Conservation (phyloP, 2,329 filamentous ascomycete genomes). For the Alternaria brassicicola region DNA sequence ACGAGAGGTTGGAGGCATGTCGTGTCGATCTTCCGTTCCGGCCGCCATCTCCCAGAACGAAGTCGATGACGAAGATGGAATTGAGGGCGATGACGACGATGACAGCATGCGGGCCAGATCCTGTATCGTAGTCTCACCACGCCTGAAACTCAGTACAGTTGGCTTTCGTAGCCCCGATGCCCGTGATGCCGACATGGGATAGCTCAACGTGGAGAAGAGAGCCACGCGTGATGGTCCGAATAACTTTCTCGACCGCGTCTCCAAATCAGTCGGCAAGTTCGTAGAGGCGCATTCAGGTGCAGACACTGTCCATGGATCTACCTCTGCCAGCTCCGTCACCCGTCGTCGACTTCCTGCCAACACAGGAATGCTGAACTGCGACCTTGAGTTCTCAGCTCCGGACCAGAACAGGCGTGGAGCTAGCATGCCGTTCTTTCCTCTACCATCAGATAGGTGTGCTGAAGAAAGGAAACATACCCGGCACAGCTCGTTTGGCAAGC, state of each 20-base stretch:
- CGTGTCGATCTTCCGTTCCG: background rate
- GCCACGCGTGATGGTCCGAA: background rate
- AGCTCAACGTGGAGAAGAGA: background rate
- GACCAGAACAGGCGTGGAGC: background rate
- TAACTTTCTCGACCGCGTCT: background rate
- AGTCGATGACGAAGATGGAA: background rate
- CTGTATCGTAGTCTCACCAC: background rate
- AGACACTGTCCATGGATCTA: background rate
- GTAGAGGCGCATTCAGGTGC: background rate
- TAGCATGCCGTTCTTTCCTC: background rate
- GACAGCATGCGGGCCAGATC: background rate
- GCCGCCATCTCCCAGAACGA: background rate
- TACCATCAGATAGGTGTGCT: rapidly evolving
- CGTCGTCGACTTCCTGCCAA: background rate
- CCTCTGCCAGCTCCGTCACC: background rate
- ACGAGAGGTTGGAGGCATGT: background rate
- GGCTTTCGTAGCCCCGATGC: too few species aligned
- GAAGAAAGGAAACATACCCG: background rate
- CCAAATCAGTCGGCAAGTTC: background rate
- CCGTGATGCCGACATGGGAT: background rate
- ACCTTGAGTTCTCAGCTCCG: background rate
- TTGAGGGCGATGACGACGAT: background rate
- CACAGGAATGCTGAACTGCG: background rate
- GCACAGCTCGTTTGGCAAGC: background rate
- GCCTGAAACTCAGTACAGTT: too few species aligned